Evolutionary conservation across 495 filamentous ascomycete species (phyloP), one percentile per base, ranked within the genome.

Genomic region (Talaromyces ruber): DNA sequence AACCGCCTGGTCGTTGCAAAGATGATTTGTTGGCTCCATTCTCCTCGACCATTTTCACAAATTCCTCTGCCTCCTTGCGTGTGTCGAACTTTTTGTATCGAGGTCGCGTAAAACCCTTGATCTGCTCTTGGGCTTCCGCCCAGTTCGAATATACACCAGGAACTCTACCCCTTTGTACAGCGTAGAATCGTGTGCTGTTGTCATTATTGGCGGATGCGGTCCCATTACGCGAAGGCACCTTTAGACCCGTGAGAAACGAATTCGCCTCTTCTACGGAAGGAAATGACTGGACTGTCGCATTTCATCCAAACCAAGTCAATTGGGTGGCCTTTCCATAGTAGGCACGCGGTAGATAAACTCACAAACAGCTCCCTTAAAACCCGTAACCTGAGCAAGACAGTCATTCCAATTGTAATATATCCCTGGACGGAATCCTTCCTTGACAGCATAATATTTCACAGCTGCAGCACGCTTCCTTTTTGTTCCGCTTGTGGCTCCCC

Each of bases 101-200:
- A 18, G 92, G 90, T 16, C 84, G 84, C 62, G 86, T 86, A 70
- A 84, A 88, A 5, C 90, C 91, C 6, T 76, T 83, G 32, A 97
- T 91, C 61, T 94, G 89, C 60, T 86, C 78, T 64, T 90, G 82
- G 3, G 88, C 91, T 25, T 81, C 81, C n/a, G 79, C 70, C 93
- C 93, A 98, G 60, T 93, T 86, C 5, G 87, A 89, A 72, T 97
- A 98, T 2, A 98, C 87, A 4, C 94, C 93, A 0, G 93, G 90
- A n/a, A 80, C 76, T 61, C 84, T 81, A 50, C 94, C 94, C 61
- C 83, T 81, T 47, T 87, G 91, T n/a, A 98, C 88, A 7, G 83
- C 94, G 67, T 98, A 98, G 70, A 85, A 98, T 68, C 75, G 66
- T 11, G 73, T 73, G 14, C 66, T 66, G 55, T 73, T 74, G 28